Evolutionary conservation across 2,329 filamentous ascomycete genomes (phyloP).

Genomic region (Pseudogymnoascus destructans): DNA sequence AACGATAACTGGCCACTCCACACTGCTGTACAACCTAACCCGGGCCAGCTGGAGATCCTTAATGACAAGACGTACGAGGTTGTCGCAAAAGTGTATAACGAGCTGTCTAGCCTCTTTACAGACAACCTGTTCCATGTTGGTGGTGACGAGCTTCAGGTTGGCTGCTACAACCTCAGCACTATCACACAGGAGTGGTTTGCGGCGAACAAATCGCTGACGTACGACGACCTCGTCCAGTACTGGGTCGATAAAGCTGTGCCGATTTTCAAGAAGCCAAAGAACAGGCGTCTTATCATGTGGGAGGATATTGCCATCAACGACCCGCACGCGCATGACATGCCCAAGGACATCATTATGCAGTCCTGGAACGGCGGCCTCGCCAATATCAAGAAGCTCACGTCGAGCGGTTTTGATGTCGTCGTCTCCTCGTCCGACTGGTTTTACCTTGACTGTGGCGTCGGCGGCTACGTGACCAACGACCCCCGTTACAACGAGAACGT

Average conservation of each 20-base stretch:
- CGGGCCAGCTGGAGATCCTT: constrained; percentile 51
- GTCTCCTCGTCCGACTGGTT: constrained; percentile 64
- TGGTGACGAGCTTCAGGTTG: constrained; percentile 56
- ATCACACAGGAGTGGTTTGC: constrained; percentile 48
- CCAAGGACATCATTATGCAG: constrained; percentile 61
- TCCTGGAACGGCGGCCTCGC: constrained; percentile 54
- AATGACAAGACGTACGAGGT: constrained; percentile 56
- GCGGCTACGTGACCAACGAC: constrained; percentile 56
- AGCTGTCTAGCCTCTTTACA: constrained; percentile 56
- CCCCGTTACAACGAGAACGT: constrained; percentile 39
- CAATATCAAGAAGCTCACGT: constrained; percentile 46
- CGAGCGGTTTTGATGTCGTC: constrained; percentile 54
- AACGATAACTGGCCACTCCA: constrained; percentile 48
- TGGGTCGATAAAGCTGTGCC: constrained; percentile 51
- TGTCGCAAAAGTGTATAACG: constrained; percentile 43
- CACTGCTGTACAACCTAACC: constrained; percentile 46
- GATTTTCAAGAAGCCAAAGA: constrained; percentile 46
- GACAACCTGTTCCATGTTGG: constrained; percentile 75
- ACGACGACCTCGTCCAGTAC: constrained; percentile 54
- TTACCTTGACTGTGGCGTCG: constrained; percentile 72
- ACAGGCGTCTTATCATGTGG: constrained; percentile 57
- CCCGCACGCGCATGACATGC: constrained; percentile 37
- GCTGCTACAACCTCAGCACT: constrained; percentile 45
- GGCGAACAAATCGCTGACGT: constrained; percentile 55
- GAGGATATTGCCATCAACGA: constrained; percentile 67